Base-by-base conservation (phyloP, 306 rosid species). In the Adenanthera pavonina region DNA sequence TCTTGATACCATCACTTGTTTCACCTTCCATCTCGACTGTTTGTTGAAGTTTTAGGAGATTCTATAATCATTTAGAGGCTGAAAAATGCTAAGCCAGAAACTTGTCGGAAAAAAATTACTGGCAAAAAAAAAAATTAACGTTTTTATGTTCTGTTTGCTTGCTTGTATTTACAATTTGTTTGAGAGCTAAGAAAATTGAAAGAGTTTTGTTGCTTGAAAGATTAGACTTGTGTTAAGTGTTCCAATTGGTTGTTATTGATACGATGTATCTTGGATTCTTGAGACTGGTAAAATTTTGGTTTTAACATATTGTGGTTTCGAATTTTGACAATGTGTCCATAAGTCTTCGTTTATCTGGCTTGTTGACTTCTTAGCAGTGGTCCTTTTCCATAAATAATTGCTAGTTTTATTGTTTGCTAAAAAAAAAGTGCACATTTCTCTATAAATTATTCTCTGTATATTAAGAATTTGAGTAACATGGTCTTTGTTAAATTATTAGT, bases 31-130 rank as follows among this genome's bases (percentile, higher is more conserved):
- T 69, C 38, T 44, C 33, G 1, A 17, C 25, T 53, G 60, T 13
- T 20, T 20, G n/a, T 19, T 44, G 74, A 44, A 69, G 52, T 69
- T 44, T 69, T 44, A 30, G 74, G 54, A 69, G 74, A 44, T 69
- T 30, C 17, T 44, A 6, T 20, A 43, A 25, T 33, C 54, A 43
- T 19, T 44, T 16, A 13, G 35, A 19, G n/a, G 38, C 74, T 13
- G 60, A 30, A 71, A 71, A 53, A 46, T 20, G 75, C 60, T 48
- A 30, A 15, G 43, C 20, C 43, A 14, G 20, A 46, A 70, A 46
- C 16, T 48, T 48, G 75, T 14, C 43, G 33, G 44, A 33, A 71
- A 48, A 47, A 48, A 35, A 30, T 6, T 46, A 25, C 25, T 33
- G 60, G 43, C 43, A 48, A 48, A 30, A 6, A 33, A 33, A 44